A percentile compares a stretch with the other conserved stretches of the same genome.
phyloP scores from a whole-genome alignment of 2,329 filamentous ascomycete species.

The Pseudogymnoascus destructans region DNA sequence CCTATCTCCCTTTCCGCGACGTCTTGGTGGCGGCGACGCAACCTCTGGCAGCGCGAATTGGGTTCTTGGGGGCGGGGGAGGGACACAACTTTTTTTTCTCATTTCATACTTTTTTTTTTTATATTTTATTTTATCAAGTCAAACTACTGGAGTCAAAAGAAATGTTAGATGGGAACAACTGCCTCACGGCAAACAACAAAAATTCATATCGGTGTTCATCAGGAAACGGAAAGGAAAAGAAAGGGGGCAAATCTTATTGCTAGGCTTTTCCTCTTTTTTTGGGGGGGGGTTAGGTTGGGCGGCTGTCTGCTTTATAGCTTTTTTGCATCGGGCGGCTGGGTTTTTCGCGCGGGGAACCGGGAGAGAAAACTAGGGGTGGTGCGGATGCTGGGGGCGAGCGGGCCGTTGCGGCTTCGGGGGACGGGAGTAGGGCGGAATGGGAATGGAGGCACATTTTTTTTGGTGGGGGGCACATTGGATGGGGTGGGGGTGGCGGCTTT shows the following conservation, averaged over 20 bases:
- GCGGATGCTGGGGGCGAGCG: not conserved
- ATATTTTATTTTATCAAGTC: too few species aligned
- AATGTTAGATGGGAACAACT: not conserved
- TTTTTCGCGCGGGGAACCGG: too few species aligned
- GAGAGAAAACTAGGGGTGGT: not conserved
- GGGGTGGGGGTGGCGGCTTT: not conserved
- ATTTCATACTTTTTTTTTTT: not conserved
- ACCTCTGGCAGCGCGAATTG: too few species aligned
- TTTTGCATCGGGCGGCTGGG: not conserved
- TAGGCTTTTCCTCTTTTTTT: not conserved
- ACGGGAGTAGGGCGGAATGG: not conserved
- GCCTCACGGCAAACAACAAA: not conserved
- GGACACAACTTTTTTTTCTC: not conserved
- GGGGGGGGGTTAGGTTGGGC: not conserved
- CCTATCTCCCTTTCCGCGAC: too few species aligned
- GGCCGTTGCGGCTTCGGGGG: not conserved
- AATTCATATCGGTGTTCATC: not conserved
- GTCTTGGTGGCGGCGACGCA: too few species aligned
- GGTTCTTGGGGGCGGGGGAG: too few species aligned
- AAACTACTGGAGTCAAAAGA: not conserved
- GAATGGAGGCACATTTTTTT: not conserved
- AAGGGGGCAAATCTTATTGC: not conserved
- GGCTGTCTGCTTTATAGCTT: not conserved
- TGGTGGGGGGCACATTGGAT: not conserved
- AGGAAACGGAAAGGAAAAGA: not conserved